These are phyloP conservation scores for Pleurotus tuoliensis DNA, from an alignment of 768 basidiomycete genomes.

Conservation along the genomic window DNA sequence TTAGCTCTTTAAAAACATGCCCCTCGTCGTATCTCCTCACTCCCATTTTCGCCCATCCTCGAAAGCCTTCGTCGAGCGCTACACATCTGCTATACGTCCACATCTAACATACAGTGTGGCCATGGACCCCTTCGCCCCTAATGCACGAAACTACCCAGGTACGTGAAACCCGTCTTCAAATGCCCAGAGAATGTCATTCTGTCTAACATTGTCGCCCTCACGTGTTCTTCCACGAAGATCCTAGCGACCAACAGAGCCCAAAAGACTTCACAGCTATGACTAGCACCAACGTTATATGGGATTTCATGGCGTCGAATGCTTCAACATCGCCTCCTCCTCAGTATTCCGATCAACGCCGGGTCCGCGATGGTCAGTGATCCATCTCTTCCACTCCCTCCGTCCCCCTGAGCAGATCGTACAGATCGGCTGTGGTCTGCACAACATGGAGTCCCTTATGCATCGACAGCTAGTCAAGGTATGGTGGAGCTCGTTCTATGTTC, in stretches of 20 bases:
- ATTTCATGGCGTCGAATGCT: background rate
- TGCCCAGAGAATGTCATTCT: no score
- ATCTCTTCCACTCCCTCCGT: background rate
- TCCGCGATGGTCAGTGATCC: background rate
- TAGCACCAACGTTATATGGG: no score
- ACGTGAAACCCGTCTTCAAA: background rate
- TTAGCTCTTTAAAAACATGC: conserved; percentile 4
- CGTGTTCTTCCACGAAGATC: background rate
- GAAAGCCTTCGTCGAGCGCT: background rate
- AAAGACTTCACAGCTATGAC: background rate
- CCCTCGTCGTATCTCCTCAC: background rate
- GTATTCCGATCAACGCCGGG: background rate
- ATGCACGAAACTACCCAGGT: background rate
- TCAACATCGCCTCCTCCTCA: background rate
- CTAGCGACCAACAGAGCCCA: background rate
- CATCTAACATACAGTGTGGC: no score
- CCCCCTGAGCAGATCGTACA: background rate
- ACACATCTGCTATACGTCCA: no score
- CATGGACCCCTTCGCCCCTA: conserved; percentile 2
- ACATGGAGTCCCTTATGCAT: background rate
- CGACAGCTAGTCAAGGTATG: background rate
- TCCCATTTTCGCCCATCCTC: background rate
- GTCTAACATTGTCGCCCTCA: no score
- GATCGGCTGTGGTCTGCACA: conserved; percentile 2
- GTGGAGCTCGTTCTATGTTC: background rate